phyloP scores from a whole-genome alignment of 148 eudicot species.

The Amaranthus palmeri region DNA sequence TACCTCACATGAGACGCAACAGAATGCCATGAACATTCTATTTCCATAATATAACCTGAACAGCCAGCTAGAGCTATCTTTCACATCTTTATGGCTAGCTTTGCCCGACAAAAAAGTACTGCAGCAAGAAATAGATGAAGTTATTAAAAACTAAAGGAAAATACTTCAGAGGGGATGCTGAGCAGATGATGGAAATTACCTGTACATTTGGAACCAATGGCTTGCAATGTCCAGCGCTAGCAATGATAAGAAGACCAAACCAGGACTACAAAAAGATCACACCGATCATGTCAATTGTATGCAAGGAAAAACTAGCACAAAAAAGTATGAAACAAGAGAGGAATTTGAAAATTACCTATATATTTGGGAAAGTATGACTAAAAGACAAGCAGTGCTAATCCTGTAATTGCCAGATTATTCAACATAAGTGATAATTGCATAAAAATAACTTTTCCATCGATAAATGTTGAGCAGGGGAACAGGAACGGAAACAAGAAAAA shows the following conservation, averaged over 20 bases:
- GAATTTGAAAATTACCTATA: constrained; percentile 48
- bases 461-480: no score
- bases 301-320: neutral
- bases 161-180: neutral
- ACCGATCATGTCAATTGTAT: constrained; percentile 19
- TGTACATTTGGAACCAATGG: constrained; percentile 99
- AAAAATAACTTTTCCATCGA: no score
- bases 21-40: constrained; percentile 84
- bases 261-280: constrained; percentile 53
- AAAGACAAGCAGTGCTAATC: constrained; percentile 91
- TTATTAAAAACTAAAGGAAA: neutral
- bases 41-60: constrained; percentile 81
- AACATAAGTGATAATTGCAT: neutral
- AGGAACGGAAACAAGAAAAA: no score
- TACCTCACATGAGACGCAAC: constrained; percentile 98
- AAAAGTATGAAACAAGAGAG: neutral
- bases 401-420: constrained; percentile 33
- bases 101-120: constrained; percentile 93
- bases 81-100: constrained; percentile 90
- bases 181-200: constrained; percentile 39
- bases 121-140: constrained; percentile 30
- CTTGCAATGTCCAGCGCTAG: constrained; percentile 92
- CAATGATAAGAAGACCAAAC: constrained; percentile 73
- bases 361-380: constrained; percentile 83
- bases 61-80: constrained; percentile 87